These are phyloP conservation scores for Lichina pygmaea DNA, from an alignment of 495 filamentous ascomycete genomes.

Conservation along the genomic window DNA sequence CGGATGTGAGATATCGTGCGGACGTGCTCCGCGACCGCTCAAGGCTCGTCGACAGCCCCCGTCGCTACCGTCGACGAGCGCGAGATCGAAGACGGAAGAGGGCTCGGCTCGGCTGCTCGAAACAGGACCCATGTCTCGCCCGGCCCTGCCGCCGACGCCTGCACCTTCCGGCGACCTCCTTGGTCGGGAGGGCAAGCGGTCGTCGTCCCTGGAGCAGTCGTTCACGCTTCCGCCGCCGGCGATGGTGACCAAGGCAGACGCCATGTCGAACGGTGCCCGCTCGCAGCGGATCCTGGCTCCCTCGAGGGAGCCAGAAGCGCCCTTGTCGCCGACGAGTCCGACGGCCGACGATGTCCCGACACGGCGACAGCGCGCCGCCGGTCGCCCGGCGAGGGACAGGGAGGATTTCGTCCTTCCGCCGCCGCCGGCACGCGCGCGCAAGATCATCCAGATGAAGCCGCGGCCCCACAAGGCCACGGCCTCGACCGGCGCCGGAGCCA, in stretches of 20 bases:
- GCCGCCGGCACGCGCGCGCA: slow-evolving; percentile 71
- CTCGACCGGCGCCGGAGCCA: slow-evolving; percentile 10
- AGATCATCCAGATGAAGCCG: slow-evolving; percentile 96
- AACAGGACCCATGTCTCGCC: slow-evolving; percentile 34
- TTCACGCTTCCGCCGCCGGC: slow-evolving; percentile 77
- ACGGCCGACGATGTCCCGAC: background rate
- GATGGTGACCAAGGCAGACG: slow-evolving; percentile 14
- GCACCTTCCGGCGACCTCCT: slow-evolving; percentile 61
- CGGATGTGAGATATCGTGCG: too few species aligned
- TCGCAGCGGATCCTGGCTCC: slow-evolving; percentile 17
- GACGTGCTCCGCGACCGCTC: too few species aligned
- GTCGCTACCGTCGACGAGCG: background rate
- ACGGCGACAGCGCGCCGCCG: background rate
- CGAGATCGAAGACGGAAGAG: background rate
- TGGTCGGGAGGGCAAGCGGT: slow-evolving; percentile 36
- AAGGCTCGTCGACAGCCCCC: too few species aligned
- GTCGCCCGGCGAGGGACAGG: slow-evolving; percentile 7
- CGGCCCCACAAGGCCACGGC: slow-evolving; percentile 11
- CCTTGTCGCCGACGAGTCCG: slow-evolving; percentile 19
- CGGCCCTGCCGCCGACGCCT: slow-evolving; percentile 53
- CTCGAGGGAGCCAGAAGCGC: slow-evolving; percentile 16
- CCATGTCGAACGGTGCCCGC: slow-evolving; percentile 9
- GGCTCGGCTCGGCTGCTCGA: background rate
- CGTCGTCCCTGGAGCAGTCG: slow-evolving; percentile 24
- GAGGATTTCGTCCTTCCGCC: slow-evolving; percentile 60